Evolutionary conservation across 345 rosid species (phyloP).

Genomic region (Eucalyptus erythrocorys): DNA sequence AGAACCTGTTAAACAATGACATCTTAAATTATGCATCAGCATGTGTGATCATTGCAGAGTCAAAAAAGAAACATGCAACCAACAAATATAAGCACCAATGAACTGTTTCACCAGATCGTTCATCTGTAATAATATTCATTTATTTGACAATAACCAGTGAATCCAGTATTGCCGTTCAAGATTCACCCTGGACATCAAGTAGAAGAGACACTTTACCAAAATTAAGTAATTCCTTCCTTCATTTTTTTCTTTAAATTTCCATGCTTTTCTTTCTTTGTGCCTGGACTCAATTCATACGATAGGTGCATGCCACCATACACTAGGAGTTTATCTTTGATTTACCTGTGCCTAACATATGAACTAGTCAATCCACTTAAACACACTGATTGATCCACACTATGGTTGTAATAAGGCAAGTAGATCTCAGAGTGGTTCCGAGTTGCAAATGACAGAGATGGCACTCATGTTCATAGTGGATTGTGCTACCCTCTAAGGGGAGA

Average conservation of each 20-base stretch:
- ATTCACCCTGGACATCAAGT: background rate
- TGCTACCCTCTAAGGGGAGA: background rate
- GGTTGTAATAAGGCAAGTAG: background rate
- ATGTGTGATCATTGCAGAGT: background rate
- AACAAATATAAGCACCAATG: background rate
- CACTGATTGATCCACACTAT: background rate
- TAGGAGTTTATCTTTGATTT: background rate
- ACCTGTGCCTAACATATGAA: background rate
- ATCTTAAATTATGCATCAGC: background rate
- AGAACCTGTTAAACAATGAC: conserved; percentile 23
- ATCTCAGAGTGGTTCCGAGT: background rate
- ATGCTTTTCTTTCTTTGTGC: background rate
- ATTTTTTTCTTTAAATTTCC: background rate
- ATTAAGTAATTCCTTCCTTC: background rate
- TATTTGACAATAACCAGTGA: background rate
- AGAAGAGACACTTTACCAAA: background rate
- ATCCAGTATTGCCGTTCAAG: background rate
- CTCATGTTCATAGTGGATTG: background rate
- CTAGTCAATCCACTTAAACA: background rate
- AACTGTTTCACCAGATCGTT: background rate
- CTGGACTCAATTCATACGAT: background rate
- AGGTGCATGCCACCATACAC: background rate
- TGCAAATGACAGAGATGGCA: background rate
- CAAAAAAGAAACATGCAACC: background rate
- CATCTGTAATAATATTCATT: background rate